Evolutionary conservation across 441 rosid genomes (phyloP).

Genomic region (Sinapis alba): DNA sequence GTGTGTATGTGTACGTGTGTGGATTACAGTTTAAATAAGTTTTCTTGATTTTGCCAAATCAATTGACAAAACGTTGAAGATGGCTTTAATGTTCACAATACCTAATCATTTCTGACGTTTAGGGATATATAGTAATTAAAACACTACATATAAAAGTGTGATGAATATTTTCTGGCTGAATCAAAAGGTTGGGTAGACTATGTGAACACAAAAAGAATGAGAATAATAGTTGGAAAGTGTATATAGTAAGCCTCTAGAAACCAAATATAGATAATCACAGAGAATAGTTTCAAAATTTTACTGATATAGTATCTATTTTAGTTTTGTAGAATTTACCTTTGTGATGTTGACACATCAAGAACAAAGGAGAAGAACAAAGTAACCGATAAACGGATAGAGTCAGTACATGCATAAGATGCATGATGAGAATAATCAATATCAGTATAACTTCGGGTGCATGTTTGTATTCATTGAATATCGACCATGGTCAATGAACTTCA

Average conservation of each 20-base stretch:
- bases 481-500: conserved; percentile 13
- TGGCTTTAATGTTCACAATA: neutral
- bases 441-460: neutral
- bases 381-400: conserved; percentile 7
- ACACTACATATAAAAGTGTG: neutral
- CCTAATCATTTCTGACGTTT: neutral
- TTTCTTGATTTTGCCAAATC: neutral
- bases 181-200: neutral
- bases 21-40: neutral
- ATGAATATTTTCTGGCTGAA: neutral
- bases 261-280: neutral
- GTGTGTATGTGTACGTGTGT: neutral
- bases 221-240: conserved; percentile 23
- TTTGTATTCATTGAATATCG: conserved; percentile 3
- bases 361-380: neutral
- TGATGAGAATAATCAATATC: conserved; percentile 7
- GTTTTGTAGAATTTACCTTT: conserved; percentile 4
- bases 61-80: neutral
- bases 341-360: conserved; percentile 15
- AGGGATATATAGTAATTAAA: neutral
- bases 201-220: conserved; percentile 12
- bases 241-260: conserved; percentile 16
- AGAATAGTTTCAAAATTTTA: neutral
- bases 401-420: conserved; percentile 12
- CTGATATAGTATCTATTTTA: neutral